Percentiles rank a stretch among this genome's conserved stretches.
Conservation (phyloP, 768 basidiomycete genomes). For the Dacryopinax primogenitus region DNA sequence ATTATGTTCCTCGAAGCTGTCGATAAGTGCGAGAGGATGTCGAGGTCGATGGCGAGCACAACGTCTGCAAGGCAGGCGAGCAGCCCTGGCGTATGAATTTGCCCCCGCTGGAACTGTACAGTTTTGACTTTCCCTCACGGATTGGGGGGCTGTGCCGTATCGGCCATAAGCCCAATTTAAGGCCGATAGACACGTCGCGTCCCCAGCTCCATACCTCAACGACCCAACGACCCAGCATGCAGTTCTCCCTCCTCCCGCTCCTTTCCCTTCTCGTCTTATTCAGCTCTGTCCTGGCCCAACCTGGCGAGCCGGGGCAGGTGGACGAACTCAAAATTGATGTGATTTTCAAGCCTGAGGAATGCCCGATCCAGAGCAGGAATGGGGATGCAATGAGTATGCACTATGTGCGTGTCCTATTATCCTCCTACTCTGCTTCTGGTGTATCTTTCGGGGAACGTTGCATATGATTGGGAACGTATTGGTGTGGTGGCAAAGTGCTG, state of each 20-base stretch:
- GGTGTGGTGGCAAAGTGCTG: not conserved
- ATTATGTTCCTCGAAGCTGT: not conserved
- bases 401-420: conserved; percentile 44
- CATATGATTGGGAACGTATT: no score
- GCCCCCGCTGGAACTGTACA: conserved; percentile 1
- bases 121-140: not conserved
- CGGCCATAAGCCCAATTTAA: not conserved
- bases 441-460: not conserved
- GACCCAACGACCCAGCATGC: not conserved
- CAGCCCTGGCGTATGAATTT: not conserved
- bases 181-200: not conserved
- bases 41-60: no score
- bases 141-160: not conserved
- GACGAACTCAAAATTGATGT: conserved; percentile 48
- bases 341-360: conserved; percentile 46
- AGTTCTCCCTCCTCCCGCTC: not conserved
- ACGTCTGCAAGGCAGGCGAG: no score
- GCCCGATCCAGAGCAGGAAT: conserved; percentile 28
- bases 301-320: conserved; percentile 1
- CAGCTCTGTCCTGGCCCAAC: not conserved
- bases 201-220: not conserved
- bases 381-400: conserved; percentile 62
- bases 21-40: not conserved
- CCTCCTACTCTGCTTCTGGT: not conserved
- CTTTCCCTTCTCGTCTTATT: not conserved